Percentiles rank a stretch among this genome's conserved stretches.
phyloP scores from a whole-genome alignment of 2,329 filamentous ascomycete genomes.

The Fusarium sp. region DNA sequence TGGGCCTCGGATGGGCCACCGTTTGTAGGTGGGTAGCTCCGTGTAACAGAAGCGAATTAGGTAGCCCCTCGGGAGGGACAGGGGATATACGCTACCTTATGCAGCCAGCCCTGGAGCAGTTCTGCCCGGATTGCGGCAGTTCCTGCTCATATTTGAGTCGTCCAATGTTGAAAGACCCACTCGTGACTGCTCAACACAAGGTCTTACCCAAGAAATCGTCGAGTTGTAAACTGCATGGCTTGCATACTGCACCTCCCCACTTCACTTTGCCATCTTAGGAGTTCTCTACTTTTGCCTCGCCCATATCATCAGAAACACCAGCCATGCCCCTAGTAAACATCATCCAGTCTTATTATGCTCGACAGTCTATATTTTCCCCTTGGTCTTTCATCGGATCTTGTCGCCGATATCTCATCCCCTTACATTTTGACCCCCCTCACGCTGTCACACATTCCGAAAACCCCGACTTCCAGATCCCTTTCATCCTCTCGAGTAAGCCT shows the following conservation, averaged over 20 bases:
- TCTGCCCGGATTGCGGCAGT: too few species aligned
- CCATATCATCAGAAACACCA: not conserved
- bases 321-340: not conserved
- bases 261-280: not conserved
- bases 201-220: not conserved
- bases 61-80: not conserved
- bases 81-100: not conserved
- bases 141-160: not conserved
- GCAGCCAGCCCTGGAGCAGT: not conserved
- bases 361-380: not conserved
- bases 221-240: not conserved
- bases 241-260: too few species aligned
- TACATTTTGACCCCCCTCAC: not conserved
- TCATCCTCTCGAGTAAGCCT: not conserved
- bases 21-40: not conserved
- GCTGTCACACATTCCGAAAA: not conserved
- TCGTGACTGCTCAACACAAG: not conserved
- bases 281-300: not conserved
- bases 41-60: not conserved
- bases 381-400: not conserved
- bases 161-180: not conserved
- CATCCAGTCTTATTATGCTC: accelerated
- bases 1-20: too few species aligned
- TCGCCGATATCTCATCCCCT: not conserved
- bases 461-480: not conserved